A percentile compares a stretch with the other conserved stretches of the same genome.
These are phyloP conservation scores for Musa acuminata DNA, from an alignment of 176 grass and related monocot genomes.

Conservation along the genomic window DNA sequence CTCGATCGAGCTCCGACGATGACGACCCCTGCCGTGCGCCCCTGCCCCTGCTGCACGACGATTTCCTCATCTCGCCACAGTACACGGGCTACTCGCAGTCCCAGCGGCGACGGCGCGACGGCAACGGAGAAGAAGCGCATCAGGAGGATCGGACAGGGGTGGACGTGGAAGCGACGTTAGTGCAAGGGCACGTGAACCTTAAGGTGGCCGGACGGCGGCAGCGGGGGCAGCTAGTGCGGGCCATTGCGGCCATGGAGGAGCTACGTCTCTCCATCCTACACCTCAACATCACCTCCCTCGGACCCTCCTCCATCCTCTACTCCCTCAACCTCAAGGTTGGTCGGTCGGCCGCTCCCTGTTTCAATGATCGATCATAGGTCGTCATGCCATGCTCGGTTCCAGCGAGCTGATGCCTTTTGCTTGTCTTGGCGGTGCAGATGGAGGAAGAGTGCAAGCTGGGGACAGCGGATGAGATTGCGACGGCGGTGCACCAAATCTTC, in stretches of 20 bases:
- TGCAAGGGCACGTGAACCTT: slow-evolving; percentile 77
- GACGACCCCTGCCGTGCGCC: not conserved
- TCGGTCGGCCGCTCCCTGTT: not conserved
- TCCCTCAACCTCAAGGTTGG: slow-evolving; percentile 84
- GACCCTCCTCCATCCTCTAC: slow-evolving; percentile 47
- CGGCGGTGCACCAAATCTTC: slow-evolving; percentile 89
- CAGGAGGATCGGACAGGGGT: not conserved
- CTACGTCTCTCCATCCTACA: slow-evolving; percentile 68
- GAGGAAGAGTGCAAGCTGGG: slow-evolving; percentile 86
- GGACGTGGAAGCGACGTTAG: slow-evolving; percentile 27
- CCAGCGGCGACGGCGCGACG: slow-evolving; percentile 7
- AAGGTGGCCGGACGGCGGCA: slow-evolving; percentile 56
- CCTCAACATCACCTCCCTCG: slow-evolving; percentile 63
- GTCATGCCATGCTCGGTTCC: no score
- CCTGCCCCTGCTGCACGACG: slow-evolving; percentile 21
- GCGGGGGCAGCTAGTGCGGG: slow-evolving; percentile 39
- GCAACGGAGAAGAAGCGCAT: slow-evolving; percentile 39
- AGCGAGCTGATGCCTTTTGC: slow-evolving; percentile 2
- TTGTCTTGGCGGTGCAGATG: slow-evolving; percentile 35
- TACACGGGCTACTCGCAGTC: slow-evolving; percentile 58
- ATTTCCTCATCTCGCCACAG: slow-evolving; percentile 82
- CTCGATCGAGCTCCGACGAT: not conserved
- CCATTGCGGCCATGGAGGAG: slow-evolving; percentile 58
- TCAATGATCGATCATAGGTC: no score
- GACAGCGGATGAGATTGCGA: slow-evolving; percentile 87